Evolutionary conservation across 495 filamentous ascomycete species (phyloP), one percentile per base, ranked within the genome.

Genomic region (Talaromyces trachyspermus): DNA sequence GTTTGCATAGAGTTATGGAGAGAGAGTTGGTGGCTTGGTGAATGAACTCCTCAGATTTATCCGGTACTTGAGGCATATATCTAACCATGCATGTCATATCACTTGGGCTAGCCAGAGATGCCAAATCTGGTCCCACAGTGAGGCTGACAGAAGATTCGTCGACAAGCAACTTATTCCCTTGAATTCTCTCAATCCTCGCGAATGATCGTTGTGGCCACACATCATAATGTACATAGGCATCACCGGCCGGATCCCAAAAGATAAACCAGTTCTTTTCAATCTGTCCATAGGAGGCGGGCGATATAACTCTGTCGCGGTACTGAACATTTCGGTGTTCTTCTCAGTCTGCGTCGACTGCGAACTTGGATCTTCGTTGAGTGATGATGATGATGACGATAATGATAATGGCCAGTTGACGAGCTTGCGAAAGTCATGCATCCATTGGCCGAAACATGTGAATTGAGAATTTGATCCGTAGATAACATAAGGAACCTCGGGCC

Each of bases 11-110:
- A 11, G 75, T 78, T 24, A 80, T 53, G 2, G 64, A 56, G 0
- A 80, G 65, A 18, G 74, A 74, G 57, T 80, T 80, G 19, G 74
- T 76, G 15, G 74, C 70, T 58, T 80, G 75, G 52, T 78, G 76
- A 45, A 78, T 68, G 0, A 63, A 66, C 53, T 75, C 72, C 22
- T 52, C 29, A 6, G 2, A 2, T 3, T 61, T 41, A 1, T 43
- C 12, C 3, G 51, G 44, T 1, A 62, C 18, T 29, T 49, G 39
- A 1, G 72, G 74, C 17, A 76, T 53, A 49, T 66, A 70, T 20
- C 50, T 61, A 9, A 43, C 52, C 14, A 76, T 54, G 53, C 75
- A 78, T 26, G 48, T 45, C 5, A 59, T 50, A 46, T 78, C 73
- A 1, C 43, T 26, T 0, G 41, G 23, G 1, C 56, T 55, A 0